Conservation (phyloP, 352 stramenopile species). For the Pythium monospermum region DNA sequence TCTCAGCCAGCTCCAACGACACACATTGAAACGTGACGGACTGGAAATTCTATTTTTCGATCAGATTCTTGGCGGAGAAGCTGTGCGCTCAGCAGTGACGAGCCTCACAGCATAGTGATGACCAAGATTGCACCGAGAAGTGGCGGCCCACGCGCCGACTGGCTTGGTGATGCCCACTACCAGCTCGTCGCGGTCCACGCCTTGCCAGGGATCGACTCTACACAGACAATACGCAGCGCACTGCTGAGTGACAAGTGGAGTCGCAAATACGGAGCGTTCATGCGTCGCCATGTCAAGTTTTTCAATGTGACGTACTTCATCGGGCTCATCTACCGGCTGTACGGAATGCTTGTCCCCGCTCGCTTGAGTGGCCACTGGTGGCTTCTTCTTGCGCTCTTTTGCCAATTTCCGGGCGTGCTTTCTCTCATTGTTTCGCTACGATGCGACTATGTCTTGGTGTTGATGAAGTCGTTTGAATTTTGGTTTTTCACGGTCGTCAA, state of each 20-base stretch:
- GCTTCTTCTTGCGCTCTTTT: slow-evolving; percentile 1
- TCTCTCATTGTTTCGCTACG: neutral
- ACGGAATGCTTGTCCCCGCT: slow-evolving; percentile 5
- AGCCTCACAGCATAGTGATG: too few relatives aligned
- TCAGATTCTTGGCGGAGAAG: too few relatives aligned
- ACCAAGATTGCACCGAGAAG: too few relatives aligned
- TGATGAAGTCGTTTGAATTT: slow-evolving; percentile 5
- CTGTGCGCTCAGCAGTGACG: too few relatives aligned
- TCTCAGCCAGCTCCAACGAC: too few relatives aligned
- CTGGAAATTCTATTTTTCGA: too few relatives aligned
- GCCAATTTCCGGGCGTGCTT: neutral
- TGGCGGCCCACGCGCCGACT: too few relatives aligned
- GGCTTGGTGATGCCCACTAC: too few relatives aligned
- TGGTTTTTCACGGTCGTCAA: slow-evolving; percentile 12
- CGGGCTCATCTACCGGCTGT: slow-evolving; percentile 6
- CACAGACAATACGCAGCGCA: neutral
- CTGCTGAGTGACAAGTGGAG: neutral
- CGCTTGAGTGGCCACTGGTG: slow-evolving; percentile 1
- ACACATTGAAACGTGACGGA: too few relatives aligned
- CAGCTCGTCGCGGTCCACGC: slow-evolving; percentile 1
- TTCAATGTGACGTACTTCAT: slow-evolving; percentile 3
- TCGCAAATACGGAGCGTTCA: neutral
- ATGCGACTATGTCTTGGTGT: slow-evolving; percentile 1
- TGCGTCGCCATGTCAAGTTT: neutral
- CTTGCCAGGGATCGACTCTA: neutral